Evolutionary conservation across 305 asterid species (phyloP), one percentile per base, ranked within the genome.

Genomic region (Ilex paraguariensis): DNA sequence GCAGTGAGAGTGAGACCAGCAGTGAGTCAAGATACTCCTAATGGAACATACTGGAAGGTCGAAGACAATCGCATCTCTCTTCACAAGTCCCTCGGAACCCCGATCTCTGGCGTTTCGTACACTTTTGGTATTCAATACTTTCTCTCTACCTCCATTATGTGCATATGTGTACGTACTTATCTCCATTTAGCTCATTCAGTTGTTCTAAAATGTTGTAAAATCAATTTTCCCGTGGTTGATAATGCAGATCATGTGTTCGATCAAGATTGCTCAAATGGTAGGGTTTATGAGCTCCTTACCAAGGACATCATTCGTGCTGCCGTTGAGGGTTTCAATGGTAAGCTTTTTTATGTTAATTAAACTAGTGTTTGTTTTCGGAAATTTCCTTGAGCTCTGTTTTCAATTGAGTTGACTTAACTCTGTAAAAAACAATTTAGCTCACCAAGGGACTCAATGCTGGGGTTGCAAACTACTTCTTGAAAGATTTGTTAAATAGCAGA

Each of bases 1-100:
- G 96, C 97, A 13, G 96, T 90, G 72, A 81, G 97, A 69, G 90
- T 93, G 53, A 77, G 99, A 51, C 97, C 97, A 7, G 80, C 90
- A 15, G 67, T 68, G 6, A 78, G 48, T 54, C 90, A 79, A 55
- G 95, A 85, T 28, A 62, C 62, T 14, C 17, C 50, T 3, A 75
- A 67, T 70, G 78, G 87, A 61, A 80, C 79, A 16, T 76, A 78
- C 52, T 90, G 99, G 99, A 87, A 83, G 68, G 85, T 87, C 13
- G 95, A 84, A 63, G 82, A 79, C 64, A 86, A 90, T 69, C 90
- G 89, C 48, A 84, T 93, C 57, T 86, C 97, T 6, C 92, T 93
- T 39, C 90, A 90, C 63, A 81, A 81, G 71, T 77, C 87, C 67
- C 80, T 81, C 9, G 95, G 87, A 49, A 80, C 95, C 48, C 99